These are phyloP conservation scores for Candida neerlandica DNA, from an alignment of 1,139 yeast genomes.

Conservation along the genomic window DNA sequence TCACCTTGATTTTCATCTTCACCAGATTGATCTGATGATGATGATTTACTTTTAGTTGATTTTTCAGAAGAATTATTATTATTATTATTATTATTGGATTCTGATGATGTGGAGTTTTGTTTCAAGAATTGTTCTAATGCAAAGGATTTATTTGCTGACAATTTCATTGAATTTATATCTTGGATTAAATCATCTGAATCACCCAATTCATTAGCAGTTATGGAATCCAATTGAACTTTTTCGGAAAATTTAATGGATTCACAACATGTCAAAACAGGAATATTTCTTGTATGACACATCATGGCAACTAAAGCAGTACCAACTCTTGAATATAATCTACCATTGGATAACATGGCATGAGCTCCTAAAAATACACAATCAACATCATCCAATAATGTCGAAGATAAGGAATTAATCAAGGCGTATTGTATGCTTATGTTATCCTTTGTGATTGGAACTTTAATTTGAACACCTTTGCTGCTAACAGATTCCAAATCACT, in stretches of 20 bases:
- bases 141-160: slow-evolving; percentile 63
- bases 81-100: too few relatives aligned
- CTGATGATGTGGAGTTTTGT: slow-evolving; percentile 36
- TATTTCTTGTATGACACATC: slow-evolving; percentile 84
- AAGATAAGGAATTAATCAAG: slow-evolving; percentile 74
- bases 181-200: slow-evolving; percentile 75
- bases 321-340: slow-evolving; percentile 87
- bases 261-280: slow-evolving; percentile 94
- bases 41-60: slow-evolving; percentile 16
- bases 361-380: slow-evolving; percentile 95
- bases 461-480: slow-evolving; percentile 13
- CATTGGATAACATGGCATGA: slow-evolving; percentile 95
- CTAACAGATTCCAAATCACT: slow-evolving; percentile 43
- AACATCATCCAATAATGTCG: slow-evolving; percentile 75
- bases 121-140: slow-evolving; percentile 68
- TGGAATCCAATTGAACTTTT: slow-evolving; percentile 93
- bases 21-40: slow-evolving; percentile 19
- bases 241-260: slow-evolving; percentile 95
- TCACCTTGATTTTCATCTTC: slow-evolving; percentile 13
- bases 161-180: slow-evolving; percentile 47
- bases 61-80: slow-evolving; percentile 15
- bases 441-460: slow-evolving; percentile 36
- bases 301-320: slow-evolving; percentile 95
- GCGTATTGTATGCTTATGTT: slow-evolving; percentile 57
- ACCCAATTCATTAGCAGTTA: slow-evolving; percentile 89